Evolutionary conservation across 2,329 filamentous ascomycete genomes (phyloP).

Genomic region (Venturia carpophila): DNA sequence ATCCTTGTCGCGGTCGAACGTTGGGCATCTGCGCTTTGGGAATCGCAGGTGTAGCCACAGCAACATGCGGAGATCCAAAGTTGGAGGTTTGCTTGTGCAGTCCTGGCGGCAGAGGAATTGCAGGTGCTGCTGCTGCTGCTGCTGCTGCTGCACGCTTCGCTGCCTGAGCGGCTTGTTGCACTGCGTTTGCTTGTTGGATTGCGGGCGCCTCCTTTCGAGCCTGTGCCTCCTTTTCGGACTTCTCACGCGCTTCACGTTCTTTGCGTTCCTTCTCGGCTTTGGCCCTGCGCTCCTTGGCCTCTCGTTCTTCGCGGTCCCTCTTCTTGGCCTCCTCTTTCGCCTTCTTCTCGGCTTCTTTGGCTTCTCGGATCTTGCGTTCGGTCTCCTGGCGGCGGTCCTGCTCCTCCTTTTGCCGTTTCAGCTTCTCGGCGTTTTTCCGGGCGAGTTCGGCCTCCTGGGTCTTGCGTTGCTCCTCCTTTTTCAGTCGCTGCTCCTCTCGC

Average conservation of each 20-base stretch:
- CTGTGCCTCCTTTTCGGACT: conserved; percentile 44
- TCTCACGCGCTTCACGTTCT: conserved; percentile 51
- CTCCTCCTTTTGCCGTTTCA: conserved; percentile 72
- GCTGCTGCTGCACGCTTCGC: conserved; percentile 53
- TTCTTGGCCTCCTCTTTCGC: conserved; percentile 63
- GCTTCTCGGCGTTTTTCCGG: conserved; percentile 77
- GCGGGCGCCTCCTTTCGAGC: conserved; percentile 32
- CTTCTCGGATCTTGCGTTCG: conserved; percentile 75
- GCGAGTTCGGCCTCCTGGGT: conserved; percentile 82
- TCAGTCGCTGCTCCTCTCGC: conserved; percentile 83
- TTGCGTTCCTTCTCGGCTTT: conserved; percentile 58
- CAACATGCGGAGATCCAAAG: conserved; percentile 70
- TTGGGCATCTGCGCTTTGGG: conserved; percentile 77
- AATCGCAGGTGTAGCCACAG: conserved; percentile 69
- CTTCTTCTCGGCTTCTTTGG: conserved; percentile 74
- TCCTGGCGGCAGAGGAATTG: conserved; percentile 47
- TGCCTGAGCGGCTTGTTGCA: conserved; percentile 29
- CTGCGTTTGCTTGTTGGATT: conserved; percentile 25
- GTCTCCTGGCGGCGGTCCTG: conserved; percentile 76
- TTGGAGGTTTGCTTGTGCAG: conserved; percentile 46
- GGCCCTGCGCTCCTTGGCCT: conserved; percentile 63
- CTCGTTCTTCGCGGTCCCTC: conserved; percentile 60
- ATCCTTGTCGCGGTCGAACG: conserved; percentile 60
- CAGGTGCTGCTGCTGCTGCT: conserved; percentile 52
- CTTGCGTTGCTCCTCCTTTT: conserved; percentile 83